Evolutionary conservation across 352 stramenopile species (phyloP).

Genomic region (Globisporangium spiculum): DNA sequence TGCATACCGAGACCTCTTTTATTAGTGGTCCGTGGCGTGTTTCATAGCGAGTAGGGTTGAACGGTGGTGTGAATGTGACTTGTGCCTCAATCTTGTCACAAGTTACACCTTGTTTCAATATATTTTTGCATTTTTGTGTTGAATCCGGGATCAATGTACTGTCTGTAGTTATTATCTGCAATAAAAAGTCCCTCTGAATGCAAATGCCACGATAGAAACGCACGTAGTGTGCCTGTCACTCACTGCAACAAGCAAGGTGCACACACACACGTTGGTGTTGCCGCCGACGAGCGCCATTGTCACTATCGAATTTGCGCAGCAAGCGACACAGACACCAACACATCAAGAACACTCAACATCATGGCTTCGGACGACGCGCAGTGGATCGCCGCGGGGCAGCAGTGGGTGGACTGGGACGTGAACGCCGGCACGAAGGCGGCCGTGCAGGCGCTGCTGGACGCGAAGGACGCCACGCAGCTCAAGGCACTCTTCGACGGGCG

Average conservation of each 20-base stretch:
- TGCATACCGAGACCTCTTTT: background rate
- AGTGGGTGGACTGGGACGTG: slow-evolving; percentile 88
- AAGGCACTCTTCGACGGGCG: slow-evolving; percentile 75
- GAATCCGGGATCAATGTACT: background rate
- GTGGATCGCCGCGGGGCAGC: slow-evolving; percentile 52
- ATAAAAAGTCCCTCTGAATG: background rate
- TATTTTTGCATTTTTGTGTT: background rate
- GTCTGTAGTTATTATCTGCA: background rate
- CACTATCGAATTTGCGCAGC: slow-evolving; percentile 6
- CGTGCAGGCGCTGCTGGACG: slow-evolving; percentile 64
- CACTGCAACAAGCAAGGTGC: slow-evolving; percentile 4
- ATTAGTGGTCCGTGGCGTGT: background rate
- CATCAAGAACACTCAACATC: background rate
- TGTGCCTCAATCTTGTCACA: background rate
- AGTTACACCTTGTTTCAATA: background rate
- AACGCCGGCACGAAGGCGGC: slow-evolving; percentile 67
- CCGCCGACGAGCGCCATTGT: background rate
- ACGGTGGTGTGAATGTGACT: background rate
- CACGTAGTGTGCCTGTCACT: background rate
- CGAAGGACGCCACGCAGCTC: slow-evolving; percentile 48
- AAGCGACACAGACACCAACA: slow-evolving; percentile 1
- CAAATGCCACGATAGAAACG: slow-evolving; percentile 3
- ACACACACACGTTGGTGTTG: background rate
- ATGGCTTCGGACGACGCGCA: slow-evolving; percentile 28
- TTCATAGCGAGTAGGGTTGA: slow-evolving; percentile 1